Base-by-base conservation (phyloP, 2,329 filamentous ascomycete species). In the Thermochaetoides dissita region DNA sequence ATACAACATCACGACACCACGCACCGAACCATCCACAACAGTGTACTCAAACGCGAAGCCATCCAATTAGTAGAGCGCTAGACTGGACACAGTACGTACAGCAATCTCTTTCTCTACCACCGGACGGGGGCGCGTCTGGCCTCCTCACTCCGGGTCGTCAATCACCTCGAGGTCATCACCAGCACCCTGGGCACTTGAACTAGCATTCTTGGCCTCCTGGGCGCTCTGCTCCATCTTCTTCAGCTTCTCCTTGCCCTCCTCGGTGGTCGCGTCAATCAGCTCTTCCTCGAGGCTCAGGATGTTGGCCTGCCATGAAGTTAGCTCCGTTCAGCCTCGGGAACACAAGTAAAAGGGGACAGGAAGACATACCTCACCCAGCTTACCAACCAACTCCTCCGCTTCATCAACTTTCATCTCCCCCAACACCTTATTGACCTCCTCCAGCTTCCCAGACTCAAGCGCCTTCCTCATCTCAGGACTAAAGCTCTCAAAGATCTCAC, bases 251-350 rank as follows among this genome's bases (percentile, higher is more conserved):
- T 81, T 74, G 3, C 88, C 88, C 58, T 91, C 80, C 57, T 87
- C 81, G 2, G 89, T 94, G 37, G 87, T 98, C 1, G 87, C 85
- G 63, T 98, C 91, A 52, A 98, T 93, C 40, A 98, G 86, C 39
- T 93, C 80, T 57, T 94, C 80, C 59, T 96, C 87, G 39, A 98
- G 61, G 59, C 84, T 94, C 51, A 98, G 63, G 68, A 95, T 89
- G 33, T 84, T 85, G 10, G 86, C 86, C 65, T 80, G 49, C 76
- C 40, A 35, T 31, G 30, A 36, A 37, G 46, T 62, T 47, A 62
- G 58, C 40, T 49, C 44, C n/a, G n/a, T 31, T 35, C 37, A 6
- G 8, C 6, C 31, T 9, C 31, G 31, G 9, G 7, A 34, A 4
- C 32, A 39, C 43, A 39, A 17, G n/a, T 8, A 31, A 3, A 39